Evolutionary conservation across 2,329 filamentous ascomycete genomes (phyloP).

Genomic region (Neodidymelliopsis sp.): DNA sequence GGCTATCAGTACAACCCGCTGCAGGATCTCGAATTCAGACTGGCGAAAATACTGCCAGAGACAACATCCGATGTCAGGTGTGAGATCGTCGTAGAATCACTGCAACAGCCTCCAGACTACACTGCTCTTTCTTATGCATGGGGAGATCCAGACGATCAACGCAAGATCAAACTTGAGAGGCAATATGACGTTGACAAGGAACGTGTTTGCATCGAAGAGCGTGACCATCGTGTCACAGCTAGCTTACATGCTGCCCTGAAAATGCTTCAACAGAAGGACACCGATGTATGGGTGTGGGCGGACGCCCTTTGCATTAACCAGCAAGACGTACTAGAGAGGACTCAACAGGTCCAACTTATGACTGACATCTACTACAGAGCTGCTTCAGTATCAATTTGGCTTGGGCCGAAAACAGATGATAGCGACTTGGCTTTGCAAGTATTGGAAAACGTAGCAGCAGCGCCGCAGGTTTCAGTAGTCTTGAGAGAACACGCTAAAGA

Average conservation of each 20-base stretch:
- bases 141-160: slow-evolving; percentile 39
- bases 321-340: not conserved
- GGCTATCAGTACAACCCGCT: not conserved
- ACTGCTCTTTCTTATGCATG: slow-evolving; percentile 47
- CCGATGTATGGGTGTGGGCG: not conserved
- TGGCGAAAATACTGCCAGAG: not conserved
- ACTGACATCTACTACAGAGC: not conserved
- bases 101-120: slow-evolving; percentile 29
- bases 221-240: not conserved
- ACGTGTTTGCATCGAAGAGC: not conserved
- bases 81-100: slow-evolving; percentile 2
- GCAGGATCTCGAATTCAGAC: not conserved
- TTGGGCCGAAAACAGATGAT: not conserved
- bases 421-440: not conserved
- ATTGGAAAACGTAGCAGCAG: not conserved
- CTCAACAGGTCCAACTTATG: slow-evolving; percentile 1
- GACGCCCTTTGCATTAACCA: slow-evolving; percentile 3
- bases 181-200: not conserved
- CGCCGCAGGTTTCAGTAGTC: no score
- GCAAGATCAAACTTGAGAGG: not conserved
- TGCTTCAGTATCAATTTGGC: not conserved
- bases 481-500: not conserved
- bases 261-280: not conserved
- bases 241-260: not conserved
- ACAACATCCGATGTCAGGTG: not conserved